Evolutionary conservation across 108 stramenopile species (phyloP).

Genomic region (Nitzschia sp.): DNA sequence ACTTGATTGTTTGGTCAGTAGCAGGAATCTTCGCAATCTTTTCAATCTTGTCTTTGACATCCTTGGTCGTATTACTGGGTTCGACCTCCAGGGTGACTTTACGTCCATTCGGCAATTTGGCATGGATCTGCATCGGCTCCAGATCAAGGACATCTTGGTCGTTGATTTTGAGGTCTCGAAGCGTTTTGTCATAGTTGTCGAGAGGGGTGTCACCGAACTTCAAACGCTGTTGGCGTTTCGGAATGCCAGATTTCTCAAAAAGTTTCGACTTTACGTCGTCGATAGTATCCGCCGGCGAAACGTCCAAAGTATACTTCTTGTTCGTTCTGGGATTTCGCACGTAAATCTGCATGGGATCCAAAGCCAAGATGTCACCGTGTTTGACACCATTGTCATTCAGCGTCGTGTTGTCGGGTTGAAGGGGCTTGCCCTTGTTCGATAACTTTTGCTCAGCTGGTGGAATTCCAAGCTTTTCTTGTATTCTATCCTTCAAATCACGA

Average conservation of each 20-base stretch:
- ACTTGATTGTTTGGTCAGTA: conserved; percentile 13
- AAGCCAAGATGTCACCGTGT: conserved; percentile 8
- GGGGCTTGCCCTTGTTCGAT: conserved; percentile 4
- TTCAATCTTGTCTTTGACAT: conserved; percentile 17
- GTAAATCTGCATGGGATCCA: conserved; percentile 23
- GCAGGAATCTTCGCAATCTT: conserved; percentile 21
- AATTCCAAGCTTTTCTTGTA: conserved; percentile 16
- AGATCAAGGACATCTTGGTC: conserved; percentile 10
- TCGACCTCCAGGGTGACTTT: conserved; percentile 3
- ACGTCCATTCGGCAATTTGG: conserved; percentile 12
- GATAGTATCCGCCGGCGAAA: conserved; percentile 21
- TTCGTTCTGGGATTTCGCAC: neutral
- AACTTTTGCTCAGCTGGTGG: conserved; percentile 14
- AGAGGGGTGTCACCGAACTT: neutral
- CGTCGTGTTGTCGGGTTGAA: conserved; percentile 14
- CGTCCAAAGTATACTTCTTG: neutral
- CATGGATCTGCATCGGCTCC: conserved; percentile 5
- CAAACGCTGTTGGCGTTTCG: conserved; percentile 24
- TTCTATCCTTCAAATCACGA: conserved; percentile 12
- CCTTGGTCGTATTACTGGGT: conserved; percentile 19
- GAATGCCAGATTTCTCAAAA: conserved; percentile 15
- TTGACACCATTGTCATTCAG: conserved; percentile 18
- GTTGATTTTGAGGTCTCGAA: conserved; percentile 9
- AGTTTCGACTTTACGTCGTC: conserved; percentile 23
- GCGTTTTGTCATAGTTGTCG: neutral